Conservation (phyloP, 1,284 basidiomycete genomes). For the Ganoderma leucocontextum region DNA sequence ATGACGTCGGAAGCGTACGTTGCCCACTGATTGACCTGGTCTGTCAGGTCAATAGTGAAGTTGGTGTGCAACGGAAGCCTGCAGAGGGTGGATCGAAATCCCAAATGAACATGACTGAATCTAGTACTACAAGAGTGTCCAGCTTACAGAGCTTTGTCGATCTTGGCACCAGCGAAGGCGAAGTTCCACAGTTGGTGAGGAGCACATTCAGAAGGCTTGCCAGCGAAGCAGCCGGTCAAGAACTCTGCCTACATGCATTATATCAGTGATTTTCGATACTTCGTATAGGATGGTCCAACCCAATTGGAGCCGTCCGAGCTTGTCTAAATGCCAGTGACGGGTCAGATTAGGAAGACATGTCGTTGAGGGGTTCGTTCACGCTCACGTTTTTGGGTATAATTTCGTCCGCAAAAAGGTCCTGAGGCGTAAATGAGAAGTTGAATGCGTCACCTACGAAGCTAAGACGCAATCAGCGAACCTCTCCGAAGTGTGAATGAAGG, state of each 20-base stretch:
- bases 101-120: neutral
- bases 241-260: slow-evolving; percentile 52
- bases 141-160: slow-evolving; percentile 52
- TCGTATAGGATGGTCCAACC: slow-evolving; percentile 41
- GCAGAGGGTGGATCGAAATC: neutral
- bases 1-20: slow-evolving; percentile 52
- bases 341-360: neutral
- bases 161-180: slow-evolving; percentile 64
- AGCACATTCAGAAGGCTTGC: slow-evolving; percentile 51
- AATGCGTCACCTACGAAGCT: slow-evolving; percentile 62
- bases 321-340: slow-evolving; percentile 51
- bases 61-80: slow-evolving; percentile 50
- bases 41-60: slow-evolving; percentile 57
- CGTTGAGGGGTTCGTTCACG: neutral
- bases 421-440: slow-evolving; percentile 51
- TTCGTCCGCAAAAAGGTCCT: slow-evolving; percentile 51
- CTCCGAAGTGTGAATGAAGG: neutral
- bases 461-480: neutral
- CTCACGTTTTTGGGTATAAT: slow-evolving; percentile 57
- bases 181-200: slow-evolving; percentile 64
- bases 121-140: neutral
- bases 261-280: neutral
- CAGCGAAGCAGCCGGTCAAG: slow-evolving; percentile 58
- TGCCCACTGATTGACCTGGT: slow-evolving; percentile 59
- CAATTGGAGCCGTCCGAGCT: slow-evolving; percentile 64